phyloP scores from a whole-genome alignment of 1,139 yeast genomes.

The Geotrichum fermentans region DNA sequence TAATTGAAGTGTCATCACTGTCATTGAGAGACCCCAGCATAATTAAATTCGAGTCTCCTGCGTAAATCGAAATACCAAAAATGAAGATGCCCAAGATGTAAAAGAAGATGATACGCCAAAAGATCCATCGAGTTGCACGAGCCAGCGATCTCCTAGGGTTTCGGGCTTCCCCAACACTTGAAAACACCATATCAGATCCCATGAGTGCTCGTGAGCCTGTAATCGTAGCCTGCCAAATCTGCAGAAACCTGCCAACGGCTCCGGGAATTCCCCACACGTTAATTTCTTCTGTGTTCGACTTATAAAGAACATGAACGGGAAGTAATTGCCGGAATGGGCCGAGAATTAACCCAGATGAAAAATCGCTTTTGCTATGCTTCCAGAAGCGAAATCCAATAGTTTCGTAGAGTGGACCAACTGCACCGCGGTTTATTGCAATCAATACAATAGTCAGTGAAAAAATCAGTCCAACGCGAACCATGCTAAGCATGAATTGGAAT shows the following conservation, averaged over 20 bases:
- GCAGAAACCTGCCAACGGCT: constrained; percentile 56
- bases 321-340: constrained; percentile 69
- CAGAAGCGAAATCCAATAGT: constrained; percentile 64
- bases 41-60: constrained; percentile 60
- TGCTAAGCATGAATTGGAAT: constrained; percentile 59
- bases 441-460: constrained; percentile 56
- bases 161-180: constrained; percentile 82
- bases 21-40: constrained; percentile 12
- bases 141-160: constrained; percentile 78
- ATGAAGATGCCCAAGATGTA: constrained; percentile 68
- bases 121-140: constrained; percentile 68
- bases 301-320: constrained; percentile 39
- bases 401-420: constrained; percentile 35
- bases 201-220: constrained; percentile 69
- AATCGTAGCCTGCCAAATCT: constrained; percentile 57
- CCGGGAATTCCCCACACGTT: constrained; percentile 53
- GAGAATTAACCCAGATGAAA: constrained; percentile 48
- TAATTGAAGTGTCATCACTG: neutral
- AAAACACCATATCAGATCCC: constrained; percentile 77
- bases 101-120: constrained; percentile 64
- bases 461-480: constrained; percentile 54
- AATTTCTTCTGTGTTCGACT: constrained; percentile 47
- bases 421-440: constrained; percentile 59
- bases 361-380: constrained; percentile 50
- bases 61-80: constrained; percentile 64